Conservation (phyloP, 2,329 filamentous ascomycete species). For the Tolypocladium tropicale region DNA sequence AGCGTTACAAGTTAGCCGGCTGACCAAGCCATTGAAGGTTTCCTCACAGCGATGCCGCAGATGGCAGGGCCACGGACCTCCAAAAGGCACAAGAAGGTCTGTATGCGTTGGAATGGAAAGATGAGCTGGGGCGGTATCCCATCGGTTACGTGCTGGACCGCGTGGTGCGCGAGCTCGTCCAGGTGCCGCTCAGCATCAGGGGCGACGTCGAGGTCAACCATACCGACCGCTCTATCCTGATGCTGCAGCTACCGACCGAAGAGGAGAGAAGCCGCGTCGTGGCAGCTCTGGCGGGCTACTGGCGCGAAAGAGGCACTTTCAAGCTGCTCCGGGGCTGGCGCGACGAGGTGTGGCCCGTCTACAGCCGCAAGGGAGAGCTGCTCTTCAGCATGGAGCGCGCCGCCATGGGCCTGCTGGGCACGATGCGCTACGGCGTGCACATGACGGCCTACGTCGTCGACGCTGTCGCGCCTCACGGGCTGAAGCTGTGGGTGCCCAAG, state of each 20-base stretch:
- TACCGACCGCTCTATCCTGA: conserved; percentile 48
- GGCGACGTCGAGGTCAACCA: conserved; percentile 53
- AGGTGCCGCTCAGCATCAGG: conserved; percentile 37
- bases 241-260: conserved; percentile 49
- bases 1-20: not conserved
- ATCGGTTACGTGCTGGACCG: conserved; percentile 51
- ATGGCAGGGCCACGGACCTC: conserved; percentile 48
- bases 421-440: conserved; percentile 71
- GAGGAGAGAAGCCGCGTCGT: conserved; percentile 49
- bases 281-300: conserved; percentile 49
- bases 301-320: conserved; percentile 64
- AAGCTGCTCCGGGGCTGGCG: conserved; percentile 69
- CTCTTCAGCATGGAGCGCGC: conserved; percentile 70
- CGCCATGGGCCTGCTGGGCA: conserved; percentile 63
- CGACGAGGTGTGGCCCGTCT: conserved; percentile 71
- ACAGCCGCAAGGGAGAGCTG: conserved; percentile 50
- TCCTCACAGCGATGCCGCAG: conserved; percentile 59
- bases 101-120: conserved; percentile 55
- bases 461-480: conserved; percentile 32
- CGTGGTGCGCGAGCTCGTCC: conserved; percentile 38
- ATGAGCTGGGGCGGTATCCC: conserved; percentile 50
- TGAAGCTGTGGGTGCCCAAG: conserved; percentile 78
- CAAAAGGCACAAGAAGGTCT: conserved; percentile 47
- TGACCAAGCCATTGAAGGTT: conserved; percentile 44
- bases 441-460: conserved; percentile 60